phyloP scores from a whole-genome alignment of 2,329 filamentous ascomycete species.

The Grosmannia penicillata region DNA sequence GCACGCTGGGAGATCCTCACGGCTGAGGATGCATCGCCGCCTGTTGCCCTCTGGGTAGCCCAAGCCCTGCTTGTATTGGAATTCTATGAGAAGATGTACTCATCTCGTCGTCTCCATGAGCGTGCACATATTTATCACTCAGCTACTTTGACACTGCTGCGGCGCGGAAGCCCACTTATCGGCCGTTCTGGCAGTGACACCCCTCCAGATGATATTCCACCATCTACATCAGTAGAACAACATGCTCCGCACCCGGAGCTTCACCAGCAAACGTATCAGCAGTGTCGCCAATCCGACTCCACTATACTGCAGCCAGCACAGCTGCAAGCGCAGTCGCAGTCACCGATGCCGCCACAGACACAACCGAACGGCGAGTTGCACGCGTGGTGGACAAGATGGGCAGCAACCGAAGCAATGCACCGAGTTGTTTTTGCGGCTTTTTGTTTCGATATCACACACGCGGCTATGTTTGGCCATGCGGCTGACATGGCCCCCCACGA shows the following conservation, averaged over 20 bases:
- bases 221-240: not conserved
- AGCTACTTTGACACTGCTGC: conserved; percentile 70
- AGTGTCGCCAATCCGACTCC: too few species aligned
- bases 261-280: conserved; percentile 1
- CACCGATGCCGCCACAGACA: too few species aligned
- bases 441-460: conserved; percentile 77
- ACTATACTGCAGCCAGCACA: too few species aligned
- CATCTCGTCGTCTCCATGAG: conserved; percentile 68
- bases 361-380: conserved; percentile 20
- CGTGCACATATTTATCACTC: conserved; percentile 82
- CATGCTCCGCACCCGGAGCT: not conserved
- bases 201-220: conserved; percentile 42
- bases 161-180: conserved; percentile 73
- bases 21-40: conserved; percentile 66
- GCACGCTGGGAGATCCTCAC: conserved; percentile 75
- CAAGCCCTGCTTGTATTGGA: conserved; percentile 73
- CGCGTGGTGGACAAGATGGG: conserved; percentile 73
- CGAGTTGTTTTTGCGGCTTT: conserved; percentile 81
- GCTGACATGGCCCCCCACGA: conserved; percentile 87
- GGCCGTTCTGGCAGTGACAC: conserved; percentile 67
- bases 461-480: conserved; percentile 82
- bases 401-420: conserved; percentile 74
- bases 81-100: conserved; percentile 86
- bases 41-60: conserved; percentile 77
- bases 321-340: too few species aligned